These are phyloP conservation scores for Rhynchospora pubera DNA, from an alignment of 176 grass and related monocot genomes.

Conservation along the genomic window DNA sequence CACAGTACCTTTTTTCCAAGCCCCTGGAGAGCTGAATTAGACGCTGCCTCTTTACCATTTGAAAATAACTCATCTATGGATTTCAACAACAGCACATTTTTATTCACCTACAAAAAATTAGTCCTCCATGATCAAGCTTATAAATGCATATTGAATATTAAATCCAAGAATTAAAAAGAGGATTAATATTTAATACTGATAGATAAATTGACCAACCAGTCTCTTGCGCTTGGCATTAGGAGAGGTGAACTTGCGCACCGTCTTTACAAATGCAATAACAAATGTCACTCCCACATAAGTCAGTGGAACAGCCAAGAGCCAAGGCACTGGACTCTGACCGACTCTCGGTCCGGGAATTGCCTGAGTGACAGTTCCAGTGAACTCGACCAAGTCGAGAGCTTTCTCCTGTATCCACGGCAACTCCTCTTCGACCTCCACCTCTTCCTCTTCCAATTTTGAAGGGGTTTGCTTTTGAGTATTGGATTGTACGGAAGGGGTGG, in stretches of 20 bases:
- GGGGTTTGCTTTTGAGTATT: constrained; percentile 23
- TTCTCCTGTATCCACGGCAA: constrained; percentile 98
- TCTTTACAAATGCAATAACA: constrained; percentile 54
- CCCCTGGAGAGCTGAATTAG: constrained; percentile 47
- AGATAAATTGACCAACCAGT: constrained; percentile 33
- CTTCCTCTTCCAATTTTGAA: constrained; percentile 32
- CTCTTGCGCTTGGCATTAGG: constrained; percentile 70
- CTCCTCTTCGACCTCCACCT: constrained; percentile 85
- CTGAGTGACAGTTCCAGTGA: constrained; percentile 90
- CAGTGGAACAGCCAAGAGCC: constrained; percentile 68
- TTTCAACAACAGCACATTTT: constrained; percentile 67
- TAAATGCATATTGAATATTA: background rate
- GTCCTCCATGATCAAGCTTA: background rate
- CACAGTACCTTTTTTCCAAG: constrained; percentile 64
- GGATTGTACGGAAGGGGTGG: constrained; percentile 25
- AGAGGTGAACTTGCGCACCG: constrained; percentile 68
- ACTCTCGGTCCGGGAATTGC: constrained; percentile 84
- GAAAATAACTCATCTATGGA: constrained; percentile 61
- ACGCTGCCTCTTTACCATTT: constrained; percentile 54
- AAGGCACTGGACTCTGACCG: constrained; percentile 61
- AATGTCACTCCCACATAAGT: constrained; percentile 67
- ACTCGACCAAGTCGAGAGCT: constrained; percentile 94
- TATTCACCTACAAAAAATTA: constrained; percentile 54
- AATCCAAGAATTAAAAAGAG: background rate
- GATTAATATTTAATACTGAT: background rate